phyloP scores from a whole-genome alignment of 2,329 filamentous ascomycete genomes.

The Dactylella cylindrospora region DNA sequence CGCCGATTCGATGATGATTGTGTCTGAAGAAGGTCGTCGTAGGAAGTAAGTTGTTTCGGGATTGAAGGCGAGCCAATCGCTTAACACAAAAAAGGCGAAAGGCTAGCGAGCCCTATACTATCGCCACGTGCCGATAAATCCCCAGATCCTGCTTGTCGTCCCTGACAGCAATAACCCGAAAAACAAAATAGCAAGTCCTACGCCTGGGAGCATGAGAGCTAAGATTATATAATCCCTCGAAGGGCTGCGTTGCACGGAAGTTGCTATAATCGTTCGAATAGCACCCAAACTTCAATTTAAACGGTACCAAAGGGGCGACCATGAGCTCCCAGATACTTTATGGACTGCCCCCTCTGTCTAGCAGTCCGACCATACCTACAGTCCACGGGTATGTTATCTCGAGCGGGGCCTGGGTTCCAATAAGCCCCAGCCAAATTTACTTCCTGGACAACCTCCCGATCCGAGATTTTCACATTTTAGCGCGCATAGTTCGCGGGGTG shows the following conservation, averaged over 20 bases:
- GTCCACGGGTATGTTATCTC: slow-evolving; percentile 30
- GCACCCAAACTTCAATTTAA: too few relatives aligned
- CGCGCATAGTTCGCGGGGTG: too few relatives aligned
- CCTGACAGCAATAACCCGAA: too few relatives aligned
- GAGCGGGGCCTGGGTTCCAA: too few relatives aligned
- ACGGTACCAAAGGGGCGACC: too few relatives aligned
- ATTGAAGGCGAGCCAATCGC: background rate
- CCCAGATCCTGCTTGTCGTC: too few relatives aligned
- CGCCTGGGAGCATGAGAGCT: too few relatives aligned
- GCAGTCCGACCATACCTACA: background rate
- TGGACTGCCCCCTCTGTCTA: too few relatives aligned
- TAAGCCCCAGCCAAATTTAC: slow-evolving; percentile 9
- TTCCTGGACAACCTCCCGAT: slow-evolving; percentile 30
- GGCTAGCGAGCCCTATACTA: background rate
- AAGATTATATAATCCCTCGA: background rate
- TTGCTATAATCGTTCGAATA: slow-evolving; percentile 2
- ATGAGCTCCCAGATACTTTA: too few relatives aligned
- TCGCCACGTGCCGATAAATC: background rate
- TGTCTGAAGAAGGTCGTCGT: too few relatives aligned
- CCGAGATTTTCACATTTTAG: slow-evolving; percentile 27
- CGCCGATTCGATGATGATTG: background rate
- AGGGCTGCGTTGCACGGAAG: slow-evolving; percentile 5
- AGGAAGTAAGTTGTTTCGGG: too few relatives aligned
- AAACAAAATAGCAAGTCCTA: too few relatives aligned
- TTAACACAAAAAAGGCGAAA: background rate